These are phyloP conservation scores for Neocallimastix lanati DNA, from an alignment of 192 early-diverging fungal species.

Conservation along the genomic window DNA sequence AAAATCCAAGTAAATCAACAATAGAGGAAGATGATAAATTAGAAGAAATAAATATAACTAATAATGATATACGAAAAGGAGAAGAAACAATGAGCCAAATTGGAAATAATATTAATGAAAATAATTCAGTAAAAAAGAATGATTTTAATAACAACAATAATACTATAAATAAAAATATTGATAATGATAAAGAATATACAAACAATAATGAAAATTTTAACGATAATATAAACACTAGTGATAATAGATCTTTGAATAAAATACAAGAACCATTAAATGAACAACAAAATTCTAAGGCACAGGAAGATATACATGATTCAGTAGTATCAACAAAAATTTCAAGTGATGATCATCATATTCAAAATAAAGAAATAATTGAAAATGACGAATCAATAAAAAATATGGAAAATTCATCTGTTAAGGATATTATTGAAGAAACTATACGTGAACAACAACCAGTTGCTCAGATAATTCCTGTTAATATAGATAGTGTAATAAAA, in stretches of 20 bases:
- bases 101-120: too few species aligned
- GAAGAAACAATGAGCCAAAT: too few species aligned
- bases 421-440: not conserved
- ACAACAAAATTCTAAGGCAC: not conserved
- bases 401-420: not conserved
- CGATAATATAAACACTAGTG: too few species aligned
- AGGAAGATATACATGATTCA: not conserved
- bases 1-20: not conserved
- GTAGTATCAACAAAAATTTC: not conserved
- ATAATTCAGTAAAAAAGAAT: too few species aligned
- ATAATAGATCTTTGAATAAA: too few species aligned
- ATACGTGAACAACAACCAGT: not conserved
- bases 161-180: too few species aligned
- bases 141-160: too few species aligned
- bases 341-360: not conserved
- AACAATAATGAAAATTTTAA: too few species aligned
- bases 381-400: not conserved
- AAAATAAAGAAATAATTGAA: not conserved
- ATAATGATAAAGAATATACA: too few species aligned
- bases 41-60: not conserved
- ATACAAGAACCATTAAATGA: too few species aligned
- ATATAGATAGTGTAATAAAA: not conserved
- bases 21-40: not conserved
- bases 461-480: fast-evolving
- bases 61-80: not conserved